phyloP scores from a whole-genome alignment of 2,329 filamentous ascomycete genomes.

The Aspergillus quadricinctus region DNA sequence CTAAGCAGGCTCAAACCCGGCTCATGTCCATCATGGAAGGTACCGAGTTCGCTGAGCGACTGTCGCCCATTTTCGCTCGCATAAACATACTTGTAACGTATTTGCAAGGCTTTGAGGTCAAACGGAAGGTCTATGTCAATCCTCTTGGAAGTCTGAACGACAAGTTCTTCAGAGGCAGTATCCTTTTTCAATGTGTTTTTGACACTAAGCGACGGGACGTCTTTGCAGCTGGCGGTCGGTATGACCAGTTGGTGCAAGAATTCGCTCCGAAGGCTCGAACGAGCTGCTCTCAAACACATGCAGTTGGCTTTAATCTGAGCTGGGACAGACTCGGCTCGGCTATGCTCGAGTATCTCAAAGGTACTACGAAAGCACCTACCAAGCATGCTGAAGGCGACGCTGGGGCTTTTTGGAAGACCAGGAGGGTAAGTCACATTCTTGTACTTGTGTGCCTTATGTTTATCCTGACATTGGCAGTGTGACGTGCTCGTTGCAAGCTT shows the following conservation, averaged over 20 bases:
- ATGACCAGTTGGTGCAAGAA: constrained; percentile 83
- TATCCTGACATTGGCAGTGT: constrained; percentile 50
- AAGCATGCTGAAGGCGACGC: constrained; percentile 66
- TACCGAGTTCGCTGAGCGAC: constrained; percentile 49
- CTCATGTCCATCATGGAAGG: constrained; percentile 52
- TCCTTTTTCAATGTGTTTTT: constrained; percentile 87
- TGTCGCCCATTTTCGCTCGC: constrained; percentile 63
- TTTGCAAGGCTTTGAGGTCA: constrained; percentile 68
- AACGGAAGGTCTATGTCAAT: constrained; percentile 74
- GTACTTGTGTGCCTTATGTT: not conserved
- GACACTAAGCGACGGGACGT: constrained; percentile 78
- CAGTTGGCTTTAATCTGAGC: constrained; percentile 86
- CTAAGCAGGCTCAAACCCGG: constrained; percentile 68
- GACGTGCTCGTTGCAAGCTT: constrained; percentile 89
- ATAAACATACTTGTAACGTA: constrained; percentile 74
- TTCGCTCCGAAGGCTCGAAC: constrained; percentile 67
- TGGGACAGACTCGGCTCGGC: constrained; percentile 74
- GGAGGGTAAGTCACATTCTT: constrained; percentile 51
- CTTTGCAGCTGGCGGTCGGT: constrained; percentile 88
- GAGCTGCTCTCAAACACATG: constrained; percentile 65
- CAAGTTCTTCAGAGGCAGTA: constrained; percentile 78
- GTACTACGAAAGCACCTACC: constrained; percentile 51
- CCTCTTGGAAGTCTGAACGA: constrained; percentile 87
- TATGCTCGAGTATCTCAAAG: constrained; percentile 52
- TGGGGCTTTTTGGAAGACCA: constrained; percentile 56